Percentiles rank a stretch among this genome's conserved stretches.
Evolutionary conservation across 202 grass and related monocot genomes (phyloP).

Genomic region (Bolboschoenoplectus hybrid): DNA sequence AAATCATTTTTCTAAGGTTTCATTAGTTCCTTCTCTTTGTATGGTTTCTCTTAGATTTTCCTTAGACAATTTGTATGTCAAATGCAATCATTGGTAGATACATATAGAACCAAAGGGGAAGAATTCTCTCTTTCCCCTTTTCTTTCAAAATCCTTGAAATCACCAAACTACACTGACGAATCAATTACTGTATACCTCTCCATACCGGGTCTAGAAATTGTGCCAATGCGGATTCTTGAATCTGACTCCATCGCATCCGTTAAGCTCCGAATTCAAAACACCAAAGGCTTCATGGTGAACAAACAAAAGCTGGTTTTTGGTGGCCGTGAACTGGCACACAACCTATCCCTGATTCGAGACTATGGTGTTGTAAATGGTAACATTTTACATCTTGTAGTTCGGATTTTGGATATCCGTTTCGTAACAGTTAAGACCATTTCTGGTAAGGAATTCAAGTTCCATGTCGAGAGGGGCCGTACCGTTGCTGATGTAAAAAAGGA

Average conservation of each 20-base stretch:
- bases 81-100: conserved; percentile 31
- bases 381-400: conserved; percentile 65
- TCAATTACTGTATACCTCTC: conserved; percentile 60
- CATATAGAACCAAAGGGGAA: conserved; percentile 28
- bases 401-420: conserved; percentile 55
- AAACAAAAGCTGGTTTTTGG: conserved; percentile 66
- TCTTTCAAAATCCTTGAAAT: conserved; percentile 9
- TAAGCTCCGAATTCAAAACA: conserved; percentile 70
- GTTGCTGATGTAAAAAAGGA: conserved; percentile 54
- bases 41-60: conserved; percentile 13
- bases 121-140: conserved; percentile 38
- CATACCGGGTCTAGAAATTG: conserved; percentile 45
- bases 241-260: conserved; percentile 59
- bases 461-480: conserved; percentile 49
- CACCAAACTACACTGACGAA: conserved; percentile 29
- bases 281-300: conserved; percentile 51
- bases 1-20: background rate
- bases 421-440: conserved; percentile 50
- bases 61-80: conserved; percentile 16
- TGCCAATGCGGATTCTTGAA: conserved; percentile 59
- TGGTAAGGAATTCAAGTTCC: conserved; percentile 56
- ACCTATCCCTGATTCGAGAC: conserved; percentile 50
- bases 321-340: conserved; percentile 58
- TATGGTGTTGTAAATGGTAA: conserved; percentile 59
- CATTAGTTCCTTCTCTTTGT: conserved; percentile 24